These are phyloP conservation scores for Rhizomucor pusillus DNA, from an alignment of 371 early-diverging fungal genomes.

Conservation along the genomic window DNA sequence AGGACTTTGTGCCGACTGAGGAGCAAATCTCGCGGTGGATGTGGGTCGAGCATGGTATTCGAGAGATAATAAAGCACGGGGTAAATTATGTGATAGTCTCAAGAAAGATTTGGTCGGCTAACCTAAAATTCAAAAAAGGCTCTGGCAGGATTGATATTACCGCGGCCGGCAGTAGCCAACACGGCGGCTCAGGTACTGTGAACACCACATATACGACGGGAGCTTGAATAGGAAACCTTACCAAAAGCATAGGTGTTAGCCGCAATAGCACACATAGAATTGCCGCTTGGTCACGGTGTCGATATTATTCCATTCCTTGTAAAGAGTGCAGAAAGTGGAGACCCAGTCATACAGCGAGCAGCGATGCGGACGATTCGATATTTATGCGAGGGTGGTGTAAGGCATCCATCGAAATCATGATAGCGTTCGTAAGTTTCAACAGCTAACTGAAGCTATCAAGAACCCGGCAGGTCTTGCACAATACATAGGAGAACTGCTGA, in stretches of 20 bases:
- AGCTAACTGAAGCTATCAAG: too few relatives aligned
- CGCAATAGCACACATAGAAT: constrained; percentile 89
- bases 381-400: constrained; percentile 85
- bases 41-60: constrained; percentile 50
- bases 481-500: too few relatives aligned
- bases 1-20: constrained; percentile 68
- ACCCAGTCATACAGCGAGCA: constrained; percentile 66
- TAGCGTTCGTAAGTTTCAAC: neutral
- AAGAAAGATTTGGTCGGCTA: neutral
- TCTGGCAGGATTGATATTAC: constrained; percentile 68
- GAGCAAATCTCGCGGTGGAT: constrained; percentile 77
- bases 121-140: constrained; percentile 37
- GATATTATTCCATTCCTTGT: constrained; percentile 81
- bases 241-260: constrained; percentile 62
- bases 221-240: too few relatives aligned
- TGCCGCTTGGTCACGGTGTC: constrained; percentile 81
- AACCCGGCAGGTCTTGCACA: too few relatives aligned
- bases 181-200: constrained; percentile 68
- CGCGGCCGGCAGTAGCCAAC: constrained; percentile 63
- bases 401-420: constrained; percentile 16
- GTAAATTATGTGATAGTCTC: constrained; percentile 21
- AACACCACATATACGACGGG: neutral
- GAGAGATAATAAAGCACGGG: constrained; percentile 57
- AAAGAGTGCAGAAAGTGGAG: constrained; percentile 60
- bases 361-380: constrained; percentile 89